Evolutionary conservation across 768 basidiomycete genomes (phyloP), one percentile per base, ranked within the genome.

Genomic region (Tulasnella sp.): DNA sequence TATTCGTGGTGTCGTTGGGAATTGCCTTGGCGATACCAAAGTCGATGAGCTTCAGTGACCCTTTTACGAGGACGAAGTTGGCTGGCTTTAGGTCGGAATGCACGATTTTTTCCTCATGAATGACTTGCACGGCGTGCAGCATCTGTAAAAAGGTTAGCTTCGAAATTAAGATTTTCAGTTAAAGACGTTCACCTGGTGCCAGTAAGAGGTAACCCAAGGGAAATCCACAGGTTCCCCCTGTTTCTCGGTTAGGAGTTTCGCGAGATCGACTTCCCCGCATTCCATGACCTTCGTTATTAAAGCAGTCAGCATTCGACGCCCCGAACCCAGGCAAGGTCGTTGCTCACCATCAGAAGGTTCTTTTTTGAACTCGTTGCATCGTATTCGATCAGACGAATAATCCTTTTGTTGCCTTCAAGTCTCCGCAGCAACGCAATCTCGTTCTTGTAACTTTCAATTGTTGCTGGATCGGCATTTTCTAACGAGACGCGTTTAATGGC

Each of bases 11-110:
- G 83, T 99, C 97, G 84, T 97, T 98, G 24, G 97, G 96, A 83
- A 99, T 97, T 12, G 97, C 97, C 85, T 98, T 98, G 20, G 97
- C 97, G 84, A 99, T 99, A n/a, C 97, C 97, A 84, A 99, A 99
- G 85, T 99, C 97, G 83, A 99, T 99, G 82, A 99, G 88, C 89
- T 99, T 99, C 80, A 99, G 88, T 83, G 96, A 93, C 7, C 97
- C 97, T 80, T 93, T 92, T 79, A 99, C 97, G 42, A 99, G 89
- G 31, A 99, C 97, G 83, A 99, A 99, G 86, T 99, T 99, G 4
- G 98, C 97, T 8, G 97, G 97, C 85, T 99, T 99, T 79, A 99
- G 89, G 86, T 99, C 97, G 28, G 97, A 97, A 86, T 99, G 97
- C 2, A 99, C 97, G 81, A 99, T 98, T 86, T 97, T 97, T 87